Conservation (phyloP, 2,329 filamentous ascomycete genomes). For the Fusarium palustre region DNA sequence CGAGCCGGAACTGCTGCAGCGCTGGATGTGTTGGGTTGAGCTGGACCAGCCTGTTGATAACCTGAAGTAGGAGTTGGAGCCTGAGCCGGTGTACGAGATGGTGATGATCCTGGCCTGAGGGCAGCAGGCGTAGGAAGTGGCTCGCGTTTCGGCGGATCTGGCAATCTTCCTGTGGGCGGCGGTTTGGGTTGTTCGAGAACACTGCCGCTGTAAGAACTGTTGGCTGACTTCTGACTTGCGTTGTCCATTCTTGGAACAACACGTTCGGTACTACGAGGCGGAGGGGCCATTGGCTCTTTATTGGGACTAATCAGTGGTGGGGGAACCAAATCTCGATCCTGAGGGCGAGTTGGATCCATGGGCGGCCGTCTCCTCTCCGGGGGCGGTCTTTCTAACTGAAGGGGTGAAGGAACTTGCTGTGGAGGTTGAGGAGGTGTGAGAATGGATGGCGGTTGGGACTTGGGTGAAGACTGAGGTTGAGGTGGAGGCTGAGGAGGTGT, state of each 20-base stretch:
- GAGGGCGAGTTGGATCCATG: conserved; percentile 70
- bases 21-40: neutral
- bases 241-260: conserved; percentile 61
- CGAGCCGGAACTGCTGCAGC: conserved; percentile 8
- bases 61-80: neutral
- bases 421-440: conserved; percentile 42
- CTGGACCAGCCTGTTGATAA: conserved; percentile 3
- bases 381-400: conserved; percentile 58
- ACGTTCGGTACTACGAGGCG: conserved; percentile 65
- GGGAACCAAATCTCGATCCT: conserved; percentile 67
- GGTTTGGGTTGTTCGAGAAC: conserved; percentile 51
- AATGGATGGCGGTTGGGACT: conserved; percentile 39
- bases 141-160: conserved; percentile 38
- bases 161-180: conserved; percentile 32
- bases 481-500: conserved; percentile 43
- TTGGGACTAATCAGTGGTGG: conserved; percentile 67
- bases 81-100: neutral
- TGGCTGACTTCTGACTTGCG: conserved; percentile 45
- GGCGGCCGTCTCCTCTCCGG: conserved; percentile 75
- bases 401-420: conserved; percentile 41
- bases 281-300: conserved; percentile 60
- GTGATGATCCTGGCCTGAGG: conserved; percentile 28
- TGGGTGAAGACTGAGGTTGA: conserved; percentile 44
- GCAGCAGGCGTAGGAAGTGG: conserved; percentile 32
- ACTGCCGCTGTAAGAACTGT: conserved; percentile 49